phyloP scores from a whole-genome alignment of 768 basidiomycete genomes.

The Clitopilus hobsonii region DNA sequence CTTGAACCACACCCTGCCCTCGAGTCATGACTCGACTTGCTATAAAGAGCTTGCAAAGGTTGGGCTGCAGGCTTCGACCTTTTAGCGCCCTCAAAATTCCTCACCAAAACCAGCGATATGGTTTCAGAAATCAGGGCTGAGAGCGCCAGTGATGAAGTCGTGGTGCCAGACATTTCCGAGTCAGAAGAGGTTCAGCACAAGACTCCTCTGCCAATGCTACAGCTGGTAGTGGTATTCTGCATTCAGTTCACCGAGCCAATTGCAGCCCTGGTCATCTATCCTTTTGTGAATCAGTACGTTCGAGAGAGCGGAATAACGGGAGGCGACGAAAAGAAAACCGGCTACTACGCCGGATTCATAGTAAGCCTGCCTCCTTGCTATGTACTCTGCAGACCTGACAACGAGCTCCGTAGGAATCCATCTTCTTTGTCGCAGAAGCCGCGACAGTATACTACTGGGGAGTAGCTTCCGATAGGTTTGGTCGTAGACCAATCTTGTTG shows the following conservation, averaged over 20 bases:
- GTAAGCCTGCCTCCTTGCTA: slow-evolving; percentile 22
- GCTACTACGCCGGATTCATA: slow-evolving; percentile 66
- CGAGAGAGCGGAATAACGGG: slow-evolving; percentile 57
- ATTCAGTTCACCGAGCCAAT: slow-evolving; percentile 53
- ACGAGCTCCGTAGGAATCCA: slow-evolving; percentile 63
- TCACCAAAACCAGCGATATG: too few species aligned
- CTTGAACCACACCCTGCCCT: too few species aligned
- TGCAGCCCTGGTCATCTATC: slow-evolving; percentile 50
- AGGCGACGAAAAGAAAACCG: slow-evolving; percentile 61
- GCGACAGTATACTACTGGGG: slow-evolving; percentile 61
- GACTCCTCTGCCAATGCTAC: slow-evolving; percentile 44
- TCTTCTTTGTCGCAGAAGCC: slow-evolving; percentile 58
- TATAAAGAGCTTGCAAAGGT: too few species aligned
- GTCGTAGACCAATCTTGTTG: slow-evolving; percentile 61
- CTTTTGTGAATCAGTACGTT: slow-evolving; percentile 64
- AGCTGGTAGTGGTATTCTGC: slow-evolving; percentile 39
- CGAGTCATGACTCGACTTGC: too few species aligned
- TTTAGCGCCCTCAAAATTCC: too few species aligned
- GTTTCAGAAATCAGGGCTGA: too few species aligned
- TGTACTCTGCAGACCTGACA: too few species aligned
- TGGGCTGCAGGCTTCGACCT: too few species aligned
- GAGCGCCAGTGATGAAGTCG: too few species aligned
- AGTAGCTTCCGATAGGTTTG: slow-evolving; percentile 52
- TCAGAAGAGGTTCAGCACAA: slow-evolving; percentile 22
- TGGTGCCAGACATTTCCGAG: too few species aligned